These are phyloP conservation scores for Rubia balearica DNA, from an alignment of 305 asterid genomes.

Conservation along the genomic window DNA sequence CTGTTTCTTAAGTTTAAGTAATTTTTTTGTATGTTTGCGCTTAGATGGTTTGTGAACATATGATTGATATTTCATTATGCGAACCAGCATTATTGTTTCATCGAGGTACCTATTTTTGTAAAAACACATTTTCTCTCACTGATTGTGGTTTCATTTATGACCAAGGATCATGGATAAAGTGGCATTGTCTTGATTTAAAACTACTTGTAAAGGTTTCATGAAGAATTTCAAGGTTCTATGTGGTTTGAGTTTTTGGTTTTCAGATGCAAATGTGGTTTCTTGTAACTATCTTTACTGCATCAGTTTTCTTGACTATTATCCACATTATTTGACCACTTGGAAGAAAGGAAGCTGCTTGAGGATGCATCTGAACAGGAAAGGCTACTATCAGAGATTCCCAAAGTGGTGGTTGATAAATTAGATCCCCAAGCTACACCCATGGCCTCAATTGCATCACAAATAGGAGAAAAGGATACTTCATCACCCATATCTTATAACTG, in stretches of 20 bases:
- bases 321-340: conserved; percentile 56
- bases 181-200: not conserved
- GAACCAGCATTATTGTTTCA: not conserved
- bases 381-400: conserved; percentile 47
- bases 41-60: not conserved
- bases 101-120: not conserved
- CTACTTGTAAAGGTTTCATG: not conserved
- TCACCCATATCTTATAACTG: conserved; percentile 42
- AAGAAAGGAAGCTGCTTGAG: conserved; percentile 59
- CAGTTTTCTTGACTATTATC: conserved; percentile 51
- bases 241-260: conserved; percentile 1
- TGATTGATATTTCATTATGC: not conserved
- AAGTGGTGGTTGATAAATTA: conserved; percentile 66
- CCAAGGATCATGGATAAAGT: not conserved
- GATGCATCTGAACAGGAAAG: conserved; percentile 64
- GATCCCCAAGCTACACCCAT: conserved; percentile 37
- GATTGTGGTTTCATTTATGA: not conserved
- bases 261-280: conserved; percentile 7
- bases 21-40: not conserved
- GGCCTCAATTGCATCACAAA: conserved; percentile 25
- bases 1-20: not conserved
- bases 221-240: not conserved
- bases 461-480: conserved; percentile 27
- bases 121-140: not conserved
- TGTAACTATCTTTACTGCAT: not conserved